Conservation (phyloP, 768 basidiomycete genomes). For the Termitomyces sp. region DNA sequence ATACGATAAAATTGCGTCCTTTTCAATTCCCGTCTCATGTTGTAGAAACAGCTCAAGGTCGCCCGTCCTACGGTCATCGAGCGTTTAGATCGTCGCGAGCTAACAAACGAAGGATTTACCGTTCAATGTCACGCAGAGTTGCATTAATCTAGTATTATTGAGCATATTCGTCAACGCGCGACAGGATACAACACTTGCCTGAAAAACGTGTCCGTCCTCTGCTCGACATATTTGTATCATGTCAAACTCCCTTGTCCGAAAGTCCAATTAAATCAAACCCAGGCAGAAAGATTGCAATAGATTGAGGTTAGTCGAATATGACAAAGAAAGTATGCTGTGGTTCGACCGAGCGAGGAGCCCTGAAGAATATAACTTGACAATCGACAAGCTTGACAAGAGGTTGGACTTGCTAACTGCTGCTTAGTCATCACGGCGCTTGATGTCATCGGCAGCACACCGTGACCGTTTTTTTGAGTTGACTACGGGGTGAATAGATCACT, state of each 20-base stretch:
- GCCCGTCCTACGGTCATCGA: constrained; percentile 42
- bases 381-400: too few species aligned
- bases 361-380: neutral
- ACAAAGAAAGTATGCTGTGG: too few species aligned
- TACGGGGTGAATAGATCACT: too few species aligned
- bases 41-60: constrained; percentile 72
- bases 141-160: constrained; percentile 49
- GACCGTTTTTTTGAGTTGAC: too few species aligned
- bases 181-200: constrained; percentile 35
- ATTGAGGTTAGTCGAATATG: neutral
- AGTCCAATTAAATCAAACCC: neutral
- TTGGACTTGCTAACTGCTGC: too few species aligned
- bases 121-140: constrained; percentile 74
- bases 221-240: constrained; percentile 69
- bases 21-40: constrained; percentile 69
- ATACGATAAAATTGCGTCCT: constrained; percentile 72
- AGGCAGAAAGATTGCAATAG: neutral
- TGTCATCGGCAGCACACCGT: too few species aligned
- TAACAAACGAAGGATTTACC: constrained; percentile 37
- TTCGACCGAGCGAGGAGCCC: neutral
- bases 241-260: constrained; percentile 8
- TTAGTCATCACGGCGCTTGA: constrained; percentile 3
- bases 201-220: constrained; percentile 61
- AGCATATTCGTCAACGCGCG: constrained; percentile 1
- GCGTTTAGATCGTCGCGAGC: constrained; percentile 9